Conservation (phyloP, 2,329 filamentous ascomycete genomes). For the Colletotrichum magnum region DNA sequence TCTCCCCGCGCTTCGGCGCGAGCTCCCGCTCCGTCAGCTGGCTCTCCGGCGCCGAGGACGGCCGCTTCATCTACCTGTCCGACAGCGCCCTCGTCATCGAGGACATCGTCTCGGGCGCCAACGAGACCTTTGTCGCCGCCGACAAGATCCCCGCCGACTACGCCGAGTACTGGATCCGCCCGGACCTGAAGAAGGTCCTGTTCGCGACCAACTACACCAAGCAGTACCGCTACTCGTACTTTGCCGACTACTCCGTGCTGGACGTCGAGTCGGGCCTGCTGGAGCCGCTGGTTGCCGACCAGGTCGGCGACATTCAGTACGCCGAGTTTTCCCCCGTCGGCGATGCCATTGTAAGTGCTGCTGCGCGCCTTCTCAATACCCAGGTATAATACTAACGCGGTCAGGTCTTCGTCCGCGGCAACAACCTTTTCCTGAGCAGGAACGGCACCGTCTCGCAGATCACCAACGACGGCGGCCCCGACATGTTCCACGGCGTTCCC, state of each 20-base stretch:
- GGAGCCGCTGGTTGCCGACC: constrained; percentile 69
- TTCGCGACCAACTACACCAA: constrained; percentile 77
- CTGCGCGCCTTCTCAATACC: background rate
- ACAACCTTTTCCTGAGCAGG: constrained; percentile 73
- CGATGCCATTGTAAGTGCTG: constrained; percentile 59
- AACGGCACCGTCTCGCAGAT: constrained; percentile 69
- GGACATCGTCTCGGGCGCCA: constrained; percentile 72
- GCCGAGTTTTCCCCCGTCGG: constrained; percentile 72
- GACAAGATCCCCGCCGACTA: constrained; percentile 69
- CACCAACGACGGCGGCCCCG: constrained; percentile 71
- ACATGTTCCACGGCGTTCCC: constrained; percentile 75
- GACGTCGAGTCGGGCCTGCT: constrained; percentile 70
- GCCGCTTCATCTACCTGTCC: constrained; percentile 69
- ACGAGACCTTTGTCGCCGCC: constrained; percentile 69
- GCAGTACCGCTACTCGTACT: constrained; percentile 78
- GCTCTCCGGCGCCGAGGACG: constrained; percentile 72
- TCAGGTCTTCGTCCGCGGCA: constrained; percentile 74
- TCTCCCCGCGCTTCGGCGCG: constrained; percentile 59
- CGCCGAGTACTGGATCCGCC: constrained; percentile 72
- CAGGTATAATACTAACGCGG: background rate
- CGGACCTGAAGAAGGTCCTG: constrained; percentile 71
- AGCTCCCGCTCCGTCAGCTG: constrained; percentile 66
- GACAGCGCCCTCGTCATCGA: constrained; percentile 71
- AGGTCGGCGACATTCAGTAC: constrained; percentile 76
- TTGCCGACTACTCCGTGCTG: constrained; percentile 76